These are phyloP conservation scores for Leishmania lainsoni DNA, from an alignment of 208 protist genomes.

Conservation along the genomic window DNA sequence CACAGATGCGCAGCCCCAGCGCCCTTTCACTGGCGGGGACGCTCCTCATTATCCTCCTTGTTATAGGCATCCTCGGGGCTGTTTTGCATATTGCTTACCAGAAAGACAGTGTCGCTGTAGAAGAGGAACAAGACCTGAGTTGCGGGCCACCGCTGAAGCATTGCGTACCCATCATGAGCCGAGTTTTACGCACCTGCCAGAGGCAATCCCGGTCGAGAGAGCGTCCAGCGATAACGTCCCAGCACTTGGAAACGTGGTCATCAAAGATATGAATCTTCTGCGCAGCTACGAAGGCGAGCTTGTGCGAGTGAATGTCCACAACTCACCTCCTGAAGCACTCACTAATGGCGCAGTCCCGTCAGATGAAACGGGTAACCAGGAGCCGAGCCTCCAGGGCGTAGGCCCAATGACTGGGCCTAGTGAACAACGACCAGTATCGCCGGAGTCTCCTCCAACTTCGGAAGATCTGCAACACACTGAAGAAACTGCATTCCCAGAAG, in stretches of 20 bases:
- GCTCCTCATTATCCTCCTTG: neutral
- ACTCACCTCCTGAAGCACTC: neutral
- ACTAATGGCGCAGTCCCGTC: neutral
- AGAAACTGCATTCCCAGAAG: conserved; percentile 1
- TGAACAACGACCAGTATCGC: neutral
- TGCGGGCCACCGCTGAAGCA: neutral
- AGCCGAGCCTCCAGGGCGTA: neutral
- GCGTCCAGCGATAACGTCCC: neutral
- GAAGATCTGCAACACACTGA: neutral
- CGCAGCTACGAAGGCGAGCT: conserved; percentile 13
- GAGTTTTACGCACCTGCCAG: neutral
- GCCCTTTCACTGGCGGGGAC: neutral
- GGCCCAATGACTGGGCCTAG: neutral
- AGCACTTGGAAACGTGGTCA: neutral
- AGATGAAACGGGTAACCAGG: neutral
- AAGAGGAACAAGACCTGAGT: neutral
- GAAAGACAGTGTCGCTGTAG: neutral
- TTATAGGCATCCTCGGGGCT: neutral
- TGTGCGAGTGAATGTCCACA: conserved; percentile 10
- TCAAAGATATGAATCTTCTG: conserved; percentile 13
- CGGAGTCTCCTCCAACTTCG: neutral
- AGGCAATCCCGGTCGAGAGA: neutral
- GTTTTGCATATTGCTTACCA: neutral
- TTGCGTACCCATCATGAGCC: neutral
- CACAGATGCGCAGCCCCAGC: neutral